These are phyloP conservation scores for Leccinum boreale DNA, from an alignment of 768 basidiomycete genomes.

Conservation along the genomic window DNA sequence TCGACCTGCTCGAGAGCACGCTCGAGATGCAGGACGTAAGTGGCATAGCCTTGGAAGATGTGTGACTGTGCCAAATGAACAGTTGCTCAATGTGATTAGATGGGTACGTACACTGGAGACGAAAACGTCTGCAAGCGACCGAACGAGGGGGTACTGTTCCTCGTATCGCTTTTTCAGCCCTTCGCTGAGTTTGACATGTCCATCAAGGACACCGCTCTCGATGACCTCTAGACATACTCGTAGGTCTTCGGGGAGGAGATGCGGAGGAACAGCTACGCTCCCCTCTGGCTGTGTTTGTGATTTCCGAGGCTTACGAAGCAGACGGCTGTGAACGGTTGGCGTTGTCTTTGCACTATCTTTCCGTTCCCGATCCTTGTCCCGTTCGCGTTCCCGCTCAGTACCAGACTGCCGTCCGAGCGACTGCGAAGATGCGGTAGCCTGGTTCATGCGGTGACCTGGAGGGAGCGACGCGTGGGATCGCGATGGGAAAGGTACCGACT, in stretches of 20 bases:
- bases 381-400: conserved; percentile 40
- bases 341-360: conserved; percentile 39
- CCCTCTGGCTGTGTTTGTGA: conserved; percentile 51
- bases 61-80: conserved; percentile 60
- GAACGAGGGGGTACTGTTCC: conserved; percentile 91
- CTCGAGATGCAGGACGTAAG: conserved; percentile 93
- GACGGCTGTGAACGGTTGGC: conserved; percentile 35
- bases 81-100: conserved; percentile 6
- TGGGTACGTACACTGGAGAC: conserved; percentile 76
- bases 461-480: conserved; percentile 79
- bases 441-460: conserved; percentile 52
- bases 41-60: conserved; percentile 91
- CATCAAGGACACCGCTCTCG: conserved; percentile 81
- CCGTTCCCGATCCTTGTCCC: conserved; percentile 47
- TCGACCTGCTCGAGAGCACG: conserved; percentile 87
- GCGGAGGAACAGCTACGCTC: conserved; percentile 58
- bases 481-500: conserved; percentile 71
- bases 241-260: conserved; percentile 84
- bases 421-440: conserved; percentile 60
- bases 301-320: conserved; percentile 69
- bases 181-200: conserved; percentile 82
- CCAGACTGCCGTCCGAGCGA: conserved; percentile 72
- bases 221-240: conserved; percentile 83
- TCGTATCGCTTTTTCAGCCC: conserved; percentile 89
- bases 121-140: conserved; percentile 94